A percentile compares a stretch with the other conserved stretches of the same genome.
phyloP scores from a whole-genome alignment of 2,329 filamentous ascomycete species.

The Trichophyton mentagrophytes region DNA sequence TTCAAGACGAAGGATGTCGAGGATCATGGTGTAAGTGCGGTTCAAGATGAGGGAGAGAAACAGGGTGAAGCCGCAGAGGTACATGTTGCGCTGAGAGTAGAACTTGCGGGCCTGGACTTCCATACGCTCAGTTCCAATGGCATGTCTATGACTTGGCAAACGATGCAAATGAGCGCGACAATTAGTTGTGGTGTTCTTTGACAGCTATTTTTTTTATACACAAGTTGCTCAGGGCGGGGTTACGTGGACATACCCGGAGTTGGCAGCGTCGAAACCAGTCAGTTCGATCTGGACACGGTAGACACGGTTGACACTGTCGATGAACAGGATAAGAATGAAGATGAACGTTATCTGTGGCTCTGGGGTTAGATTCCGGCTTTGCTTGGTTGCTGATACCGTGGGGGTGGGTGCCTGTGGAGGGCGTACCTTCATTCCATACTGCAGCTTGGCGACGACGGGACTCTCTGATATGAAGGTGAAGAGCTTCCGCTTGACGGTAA shows the following conservation, averaged over 20 bases:
- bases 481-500: conserved; percentile 69
- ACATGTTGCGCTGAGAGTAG: conserved; percentile 99
- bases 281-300: conserved; percentile 93
- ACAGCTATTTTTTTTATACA: not conserved
- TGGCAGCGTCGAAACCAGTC: conserved; percentile 45
- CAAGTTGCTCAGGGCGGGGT: not conserved
- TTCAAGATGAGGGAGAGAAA: conserved; percentile 96
- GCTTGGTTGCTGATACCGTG: not conserved
- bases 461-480: conserved; percentile 95
- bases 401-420: not conserved
- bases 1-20: conserved; percentile 82
- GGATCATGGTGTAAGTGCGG: conserved; percentile 96
- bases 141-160: conserved; percentile 38
- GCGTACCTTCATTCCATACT: conserved; percentile 81
- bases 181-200: not conserved
- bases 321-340: conserved; percentile 95
- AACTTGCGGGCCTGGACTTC: conserved; percentile 99
- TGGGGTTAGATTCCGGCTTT: not conserved
- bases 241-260: conserved; percentile 36
- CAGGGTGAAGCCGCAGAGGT: conserved; percentile 97
- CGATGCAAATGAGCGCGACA: conserved; percentile 11
- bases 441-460: conserved; percentile 72
- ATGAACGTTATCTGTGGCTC: conserved; percentile 72
- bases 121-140: conserved; percentile 86
- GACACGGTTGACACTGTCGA: conserved; percentile 91